A percentile compares a stretch with the other conserved stretches of the same genome.
Conservation (phyloP, 179 eudicot species). For the Beta corolliflora region DNA sequence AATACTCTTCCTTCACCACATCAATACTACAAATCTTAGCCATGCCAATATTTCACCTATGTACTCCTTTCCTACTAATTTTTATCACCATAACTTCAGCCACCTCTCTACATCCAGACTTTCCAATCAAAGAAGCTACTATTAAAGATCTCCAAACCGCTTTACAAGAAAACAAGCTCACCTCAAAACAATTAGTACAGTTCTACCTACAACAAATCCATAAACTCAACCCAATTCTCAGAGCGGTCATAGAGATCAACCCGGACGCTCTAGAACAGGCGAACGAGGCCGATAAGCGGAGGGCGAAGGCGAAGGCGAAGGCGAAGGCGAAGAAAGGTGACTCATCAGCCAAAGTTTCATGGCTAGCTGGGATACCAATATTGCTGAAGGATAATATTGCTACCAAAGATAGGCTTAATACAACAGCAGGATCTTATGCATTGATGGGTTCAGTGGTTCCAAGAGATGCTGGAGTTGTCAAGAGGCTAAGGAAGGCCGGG, state of each 20-base stretch:
- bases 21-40: neutral
- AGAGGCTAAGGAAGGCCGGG: conserved; percentile 51
- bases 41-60: neutral
- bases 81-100: neutral
- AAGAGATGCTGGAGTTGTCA: conserved; percentile 55
- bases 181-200: conserved; percentile 45
- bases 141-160: conserved; percentile 44
- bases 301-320: conserved; percentile 15
- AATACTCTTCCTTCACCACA: neutral
- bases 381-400: conserved; percentile 63
- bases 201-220: conserved; percentile 48
- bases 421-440: conserved; percentile 64
- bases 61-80: neutral
- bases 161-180: conserved; percentile 46
- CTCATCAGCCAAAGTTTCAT: neutral
- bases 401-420: conserved; percentile 57
- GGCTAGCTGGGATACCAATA: conserved; percentile 54
- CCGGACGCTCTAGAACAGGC: conserved; percentile 57
- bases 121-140: conserved; percentile 50
- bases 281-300: conserved; percentile 40
- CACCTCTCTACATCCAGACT: neutral
- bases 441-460: conserved; percentile 51
- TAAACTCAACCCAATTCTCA: conserved; percentile 47
- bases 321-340: neutral
- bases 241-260: conserved; percentile 57